A percentile compares a stretch with the other conserved stretches of the same genome.
Evolutionary conservation across 1,284 basidiomycete genomes (phyloP).

Genomic region (Hymenochaete sp.): DNA sequence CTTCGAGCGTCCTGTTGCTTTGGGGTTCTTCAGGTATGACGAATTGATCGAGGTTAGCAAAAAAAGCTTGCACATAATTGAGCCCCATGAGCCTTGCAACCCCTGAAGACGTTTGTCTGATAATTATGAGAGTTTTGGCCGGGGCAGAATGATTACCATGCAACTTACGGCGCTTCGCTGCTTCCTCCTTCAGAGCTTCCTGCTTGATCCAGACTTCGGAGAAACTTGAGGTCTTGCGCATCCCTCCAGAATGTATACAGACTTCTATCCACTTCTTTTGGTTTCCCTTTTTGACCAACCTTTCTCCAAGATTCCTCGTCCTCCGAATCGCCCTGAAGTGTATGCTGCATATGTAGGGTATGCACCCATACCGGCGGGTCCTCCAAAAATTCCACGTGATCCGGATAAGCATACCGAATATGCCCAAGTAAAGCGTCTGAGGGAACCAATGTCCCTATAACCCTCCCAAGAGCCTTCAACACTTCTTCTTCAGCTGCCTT

Average conservation of each 20-base stretch:
- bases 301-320: background rate
- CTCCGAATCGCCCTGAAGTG: background rate
- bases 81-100: no score
- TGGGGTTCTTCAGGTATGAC: conserved; percentile 29
- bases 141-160: background rate
- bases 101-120: no score
- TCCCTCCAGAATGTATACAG: conserved; percentile 42
- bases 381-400: conserved; percentile 3
- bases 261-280: conserved; percentile 26
- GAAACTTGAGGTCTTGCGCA: conserved; percentile 35
- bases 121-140: no score
- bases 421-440: background rate
- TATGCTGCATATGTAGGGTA: background rate
- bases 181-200: background rate
- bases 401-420: conserved; percentile 2
- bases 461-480: background rate
- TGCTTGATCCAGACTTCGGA: conserved; percentile 18
- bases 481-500: conserved; percentile 8
- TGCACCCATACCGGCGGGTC: conserved; percentile 1
- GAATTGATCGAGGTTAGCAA: conserved; percentile 27
- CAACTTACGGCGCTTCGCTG: background rate
- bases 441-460: background rate
- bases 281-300: conserved; percentile 16
- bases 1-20: conserved; percentile 29
- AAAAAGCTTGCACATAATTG: conserved; percentile 26